Evolutionary conservation across 176 grass and related monocot genomes (phyloP).

Genomic region (Tuctoria greenei): DNA sequence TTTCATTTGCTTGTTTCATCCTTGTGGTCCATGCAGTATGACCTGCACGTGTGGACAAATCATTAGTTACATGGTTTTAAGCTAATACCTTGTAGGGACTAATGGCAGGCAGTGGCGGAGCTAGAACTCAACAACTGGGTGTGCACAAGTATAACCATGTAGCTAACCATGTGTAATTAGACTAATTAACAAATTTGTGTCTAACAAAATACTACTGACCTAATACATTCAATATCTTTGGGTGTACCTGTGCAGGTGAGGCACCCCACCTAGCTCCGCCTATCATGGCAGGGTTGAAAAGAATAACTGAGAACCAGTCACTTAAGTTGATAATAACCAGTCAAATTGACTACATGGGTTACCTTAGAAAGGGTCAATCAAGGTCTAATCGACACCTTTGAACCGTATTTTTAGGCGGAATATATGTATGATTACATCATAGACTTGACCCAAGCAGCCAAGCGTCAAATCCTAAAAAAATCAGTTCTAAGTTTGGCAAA

Average conservation of each 20-base stretch:
- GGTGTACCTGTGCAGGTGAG: no score
- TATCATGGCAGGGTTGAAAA: not conserved
- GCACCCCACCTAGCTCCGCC: no score
- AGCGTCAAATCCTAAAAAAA: not conserved
- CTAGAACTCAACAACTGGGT: no score
- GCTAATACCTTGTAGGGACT: not conserved
- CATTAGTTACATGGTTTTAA: not conserved
- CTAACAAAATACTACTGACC: no score
- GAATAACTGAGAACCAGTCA: not conserved
- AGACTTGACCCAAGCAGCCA: not conserved
- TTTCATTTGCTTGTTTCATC: conserved; percentile 20
- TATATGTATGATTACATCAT: not conserved
- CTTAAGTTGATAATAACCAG: not conserved
- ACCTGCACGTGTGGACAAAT: not conserved
- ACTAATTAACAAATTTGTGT: no score
- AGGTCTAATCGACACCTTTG: not conserved
- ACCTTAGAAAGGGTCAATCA: not conserved
- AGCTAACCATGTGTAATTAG: no score
- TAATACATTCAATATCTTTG: no score
- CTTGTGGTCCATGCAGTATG: not conserved
- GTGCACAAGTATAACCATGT: no score
- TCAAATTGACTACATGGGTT: not conserved
- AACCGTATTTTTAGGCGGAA: not conserved
- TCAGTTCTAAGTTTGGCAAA: not conserved
- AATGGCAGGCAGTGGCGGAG: not conserved